phyloP scores from a whole-genome alignment of 306 rosid genomes.

The Mimosa bimucronata region DNA sequence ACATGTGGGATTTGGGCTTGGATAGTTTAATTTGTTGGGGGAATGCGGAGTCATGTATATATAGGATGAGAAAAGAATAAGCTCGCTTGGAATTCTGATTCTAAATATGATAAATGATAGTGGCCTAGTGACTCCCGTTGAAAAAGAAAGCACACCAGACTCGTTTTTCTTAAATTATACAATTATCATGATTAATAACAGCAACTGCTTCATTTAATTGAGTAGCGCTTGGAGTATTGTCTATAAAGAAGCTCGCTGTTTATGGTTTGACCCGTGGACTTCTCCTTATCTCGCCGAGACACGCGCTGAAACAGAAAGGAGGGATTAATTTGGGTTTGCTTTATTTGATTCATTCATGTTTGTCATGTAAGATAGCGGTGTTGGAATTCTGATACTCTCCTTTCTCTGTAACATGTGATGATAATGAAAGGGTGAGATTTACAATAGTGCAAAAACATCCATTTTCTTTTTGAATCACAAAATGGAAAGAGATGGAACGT shows the following conservation, averaged over 20 bases:
- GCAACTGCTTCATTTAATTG: background rate
- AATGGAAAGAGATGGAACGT: background rate
- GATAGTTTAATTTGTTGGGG: constrained; percentile 40
- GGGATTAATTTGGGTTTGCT: background rate
- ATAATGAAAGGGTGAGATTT: background rate
- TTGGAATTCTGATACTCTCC: background rate
- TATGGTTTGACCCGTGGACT: constrained; percentile 48
- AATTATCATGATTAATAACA: background rate
- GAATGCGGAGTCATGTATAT: constrained; percentile 27
- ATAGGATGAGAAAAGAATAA: constrained; percentile 42
- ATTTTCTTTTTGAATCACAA: background rate
- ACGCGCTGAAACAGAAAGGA: constrained; percentile 23
- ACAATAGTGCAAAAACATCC: background rate
- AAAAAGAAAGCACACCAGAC: constrained; percentile 26
- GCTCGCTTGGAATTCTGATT: constrained; percentile 2
- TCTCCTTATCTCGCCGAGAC: constrained; percentile 24
- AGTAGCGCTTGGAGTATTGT: constrained; percentile 24
- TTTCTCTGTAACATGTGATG: background rate
- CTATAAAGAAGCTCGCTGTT: constrained; percentile 26
- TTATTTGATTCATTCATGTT: background rate
- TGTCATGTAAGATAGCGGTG: background rate
- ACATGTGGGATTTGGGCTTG: constrained; percentile 21
- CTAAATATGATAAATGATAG: constrained; percentile 16
- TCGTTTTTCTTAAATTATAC: constrained; percentile 1
- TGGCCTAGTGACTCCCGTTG: constrained; percentile 27